Base-by-base conservation (phyloP, 352 stramenopile species). In the Globisporangium abappressorium region DNA sequence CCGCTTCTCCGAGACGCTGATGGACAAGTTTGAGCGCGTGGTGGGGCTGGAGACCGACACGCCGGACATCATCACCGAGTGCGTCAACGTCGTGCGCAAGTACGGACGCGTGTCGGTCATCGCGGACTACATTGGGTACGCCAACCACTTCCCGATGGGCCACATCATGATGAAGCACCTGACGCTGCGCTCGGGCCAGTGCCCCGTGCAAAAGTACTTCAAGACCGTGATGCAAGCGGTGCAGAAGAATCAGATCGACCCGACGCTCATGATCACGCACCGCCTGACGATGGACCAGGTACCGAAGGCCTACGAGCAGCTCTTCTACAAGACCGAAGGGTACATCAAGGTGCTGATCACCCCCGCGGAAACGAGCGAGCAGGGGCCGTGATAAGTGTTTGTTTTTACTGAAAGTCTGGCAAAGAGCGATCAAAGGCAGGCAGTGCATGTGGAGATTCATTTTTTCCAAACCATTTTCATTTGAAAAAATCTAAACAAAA, bases 211-310 rank as follows among this genome's bases (percentile, higher is more conserved):
- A 22, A 77, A 70, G 60, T 81, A 83, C 65, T 81, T 77, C 49
- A 36, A 64, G 18, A 61, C 68, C 24, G 66, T 70, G 14, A 70
- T 85, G 60, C 47, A 70, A 2, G 65, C 66, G 34, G 33, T 67
- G 1, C 49, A 67, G 11, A 56, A 56, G 24, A 5, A n/a, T 1
- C 49, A 89, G 62, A 62, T 90, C 14, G 82, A 92, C 60, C 75
- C 76, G 53, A 78, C 77, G 54, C 68, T 79, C 64, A 63, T 91
- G 62, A 80, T 91, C 54, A 91, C 73, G 51, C 81, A 92, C 70
- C 53, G 53, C 14, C 26, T 57, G 22, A 57, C 53, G 26, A 22
- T 57, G 24, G 53, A 57, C 11, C n/a, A 57, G 53, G 53, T 57
- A 14, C 53, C 53, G 53, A 28, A 57, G 12, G 53, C 53, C 14